Conservation (phyloP, 768 basidiomycete species). For the Termitomyces sp. region DNA sequence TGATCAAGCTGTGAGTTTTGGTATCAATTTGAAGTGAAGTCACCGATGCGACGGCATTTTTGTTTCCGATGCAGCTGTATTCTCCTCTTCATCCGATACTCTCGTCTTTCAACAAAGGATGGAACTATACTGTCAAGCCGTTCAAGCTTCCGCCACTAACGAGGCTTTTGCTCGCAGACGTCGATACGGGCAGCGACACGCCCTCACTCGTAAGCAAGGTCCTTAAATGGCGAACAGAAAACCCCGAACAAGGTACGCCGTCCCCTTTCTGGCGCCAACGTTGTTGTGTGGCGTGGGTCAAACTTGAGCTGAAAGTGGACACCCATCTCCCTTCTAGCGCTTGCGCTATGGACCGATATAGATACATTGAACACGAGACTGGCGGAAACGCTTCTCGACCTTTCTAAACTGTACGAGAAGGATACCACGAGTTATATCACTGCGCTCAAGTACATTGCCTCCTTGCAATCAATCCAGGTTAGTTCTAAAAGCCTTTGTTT, state of each 20-base stretch:
- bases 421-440: slow-evolving; percentile 47
- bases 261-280: background rate
- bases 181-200: slow-evolving; percentile 94
- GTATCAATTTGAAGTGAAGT: background rate
- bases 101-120: slow-evolving; percentile 57
- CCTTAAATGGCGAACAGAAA: slow-evolving; percentile 77
- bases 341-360: slow-evolving; percentile 59
- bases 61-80: background rate
- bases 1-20: slow-evolving; percentile 36
- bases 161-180: slow-evolving; percentile 87
- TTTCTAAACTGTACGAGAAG: slow-evolving; percentile 43
- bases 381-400: slow-evolving; percentile 40
- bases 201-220: slow-evolving; percentile 92
- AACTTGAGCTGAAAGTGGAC: slow-evolving; percentile 5
- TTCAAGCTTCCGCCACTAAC: slow-evolving; percentile 83
- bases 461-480: slow-evolving; percentile 53
- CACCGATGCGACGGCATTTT: background rate
- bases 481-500: slow-evolving; percentile 4
- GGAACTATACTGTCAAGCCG: slow-evolving; percentile 66
- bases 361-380: slow-evolving; percentile 58
- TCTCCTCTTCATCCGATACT: slow-evolving; percentile 44
- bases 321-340: slow-evolving; percentile 33
- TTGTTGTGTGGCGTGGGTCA: slow-evolving; percentile 1
- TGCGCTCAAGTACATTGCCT: slow-evolving; percentile 58
- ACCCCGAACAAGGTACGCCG: slow-evolving; percentile 45